Evolutionary conservation across 2,329 filamentous ascomycete species (phyloP).

Genomic region (Verticillium alfalfae): DNA sequence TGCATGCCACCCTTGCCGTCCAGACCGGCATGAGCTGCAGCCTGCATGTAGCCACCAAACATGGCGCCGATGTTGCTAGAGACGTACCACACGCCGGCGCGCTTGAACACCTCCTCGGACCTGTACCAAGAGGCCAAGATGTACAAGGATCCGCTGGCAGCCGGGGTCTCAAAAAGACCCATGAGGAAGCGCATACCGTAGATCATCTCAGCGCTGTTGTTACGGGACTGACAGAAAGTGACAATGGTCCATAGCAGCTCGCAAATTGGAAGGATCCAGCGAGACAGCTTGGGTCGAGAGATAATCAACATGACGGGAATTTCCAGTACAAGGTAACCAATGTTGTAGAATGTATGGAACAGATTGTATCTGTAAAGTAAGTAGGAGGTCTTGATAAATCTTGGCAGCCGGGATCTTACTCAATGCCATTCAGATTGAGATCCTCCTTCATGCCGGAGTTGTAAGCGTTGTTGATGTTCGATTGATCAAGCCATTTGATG

Average conservation of each 20-base stretch:
- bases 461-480: constrained; percentile 36
- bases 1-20: constrained; percentile 35
- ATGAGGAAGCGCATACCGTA: constrained; percentile 19
- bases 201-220: constrained; percentile 14
- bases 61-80: constrained; percentile 38
- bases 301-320: constrained; percentile 19
- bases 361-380: constrained; percentile 12
- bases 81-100: constrained; percentile 43
- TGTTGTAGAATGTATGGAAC: constrained; percentile 20
- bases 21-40: constrained; percentile 39
- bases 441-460: constrained; percentile 43
- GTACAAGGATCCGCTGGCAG: constrained; percentile 17
- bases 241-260: constrained; percentile 7
- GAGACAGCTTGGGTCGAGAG: constrained; percentile 15
- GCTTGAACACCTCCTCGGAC: constrained; percentile 35
- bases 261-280: constrained; percentile 24
- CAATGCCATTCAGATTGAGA: constrained; percentile 36
- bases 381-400: neutral
- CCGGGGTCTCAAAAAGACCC: constrained; percentile 13
- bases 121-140: constrained; percentile 27
- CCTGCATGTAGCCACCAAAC: constrained; percentile 41
- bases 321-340: constrained; percentile 17
- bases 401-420: constrained; percentile 16
- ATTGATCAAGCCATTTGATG: constrained; percentile 30
- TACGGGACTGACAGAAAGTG: constrained; percentile 8